A percentile compares a stretch with the other conserved stretches of the same genome.
phyloP scores from a whole-genome alignment of 768 basidiomycete genomes.

The Dioszegia hungarica region DNA sequence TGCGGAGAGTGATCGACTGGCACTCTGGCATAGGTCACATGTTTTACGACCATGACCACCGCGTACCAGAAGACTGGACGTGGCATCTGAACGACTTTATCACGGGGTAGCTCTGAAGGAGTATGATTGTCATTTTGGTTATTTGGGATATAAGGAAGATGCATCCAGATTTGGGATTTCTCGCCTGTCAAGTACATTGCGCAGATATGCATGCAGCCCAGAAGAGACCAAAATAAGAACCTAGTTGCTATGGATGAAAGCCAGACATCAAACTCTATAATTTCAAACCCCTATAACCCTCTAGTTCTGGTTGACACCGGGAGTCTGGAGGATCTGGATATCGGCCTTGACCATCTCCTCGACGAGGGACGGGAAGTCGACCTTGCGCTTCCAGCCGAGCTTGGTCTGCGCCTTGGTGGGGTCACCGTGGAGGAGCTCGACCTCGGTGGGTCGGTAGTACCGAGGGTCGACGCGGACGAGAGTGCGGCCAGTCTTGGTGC shows the following conservation, averaged over 20 bases:
- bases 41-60: not conserved
- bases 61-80: constrained; percentile 5
- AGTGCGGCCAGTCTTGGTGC: constrained; percentile 62
- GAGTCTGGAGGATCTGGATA: not conserved
- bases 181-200: no score
- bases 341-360: constrained; percentile 72
- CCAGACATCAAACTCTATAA: not conserved
- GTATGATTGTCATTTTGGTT: not conserved
- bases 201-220: no score
- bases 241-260: no score
- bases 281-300: not conserved
- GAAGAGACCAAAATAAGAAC: no score
- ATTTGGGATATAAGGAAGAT: not conserved
- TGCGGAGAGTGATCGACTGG: constrained; percentile 4
- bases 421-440: constrained; percentile 84
- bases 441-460: constrained; percentile 94
- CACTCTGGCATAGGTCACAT: not conserved
- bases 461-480: constrained; percentile 78
- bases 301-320: constrained; percentile 7
- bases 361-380: constrained; percentile 77
- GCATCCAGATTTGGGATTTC: not conserved
- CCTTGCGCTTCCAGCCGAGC: constrained; percentile 85
- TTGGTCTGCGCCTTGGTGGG: constrained; percentile 82
- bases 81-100: not conserved
- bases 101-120: not conserved